phyloP scores from a whole-genome alignment of 306 rosid genomes.

The Rubus idaeus region DNA sequence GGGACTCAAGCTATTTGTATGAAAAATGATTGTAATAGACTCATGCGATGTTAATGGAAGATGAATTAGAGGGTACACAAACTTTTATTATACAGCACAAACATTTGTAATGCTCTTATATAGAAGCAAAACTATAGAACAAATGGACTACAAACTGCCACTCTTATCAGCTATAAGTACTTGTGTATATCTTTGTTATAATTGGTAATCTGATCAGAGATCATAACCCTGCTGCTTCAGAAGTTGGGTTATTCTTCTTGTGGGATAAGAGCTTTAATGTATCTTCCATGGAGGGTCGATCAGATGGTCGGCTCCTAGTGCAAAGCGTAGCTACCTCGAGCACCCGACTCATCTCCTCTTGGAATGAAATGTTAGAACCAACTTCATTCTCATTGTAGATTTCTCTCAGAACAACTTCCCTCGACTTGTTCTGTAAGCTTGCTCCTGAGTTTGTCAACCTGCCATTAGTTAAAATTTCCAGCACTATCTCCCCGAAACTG shows the following conservation, averaged over 20 bases:
- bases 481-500: conserved; percentile 68
- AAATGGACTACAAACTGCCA: conserved; percentile 44
- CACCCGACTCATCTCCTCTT: conserved; percentile 55
- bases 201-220: conserved; percentile 27
- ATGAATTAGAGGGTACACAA: background rate
- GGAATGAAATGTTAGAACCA: conserved; percentile 40
- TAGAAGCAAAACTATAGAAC: conserved; percentile 28
- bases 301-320: conserved; percentile 55
- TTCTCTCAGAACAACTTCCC: conserved; percentile 59
- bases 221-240: conserved; percentile 28
- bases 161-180: conserved; percentile 35
- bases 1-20: background rate
- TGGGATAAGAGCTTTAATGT: conserved; percentile 62
- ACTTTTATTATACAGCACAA: conserved; percentile 7
- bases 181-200: conserved; percentile 25
- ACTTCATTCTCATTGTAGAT: conserved; percentile 56
- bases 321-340: conserved; percentile 73
- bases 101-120: conserved; percentile 24
- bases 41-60: background rate
- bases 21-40: background rate
- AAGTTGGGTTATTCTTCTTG: conserved; percentile 32
- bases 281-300: conserved; percentile 76
- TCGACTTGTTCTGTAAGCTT: conserved; percentile 54
- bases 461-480: conserved; percentile 64
- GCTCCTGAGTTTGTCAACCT: conserved; percentile 54